phyloP scores from a whole-genome alignment of 1,284 basidiomycete genomes.

The Takashimella tepidaria region DNA sequence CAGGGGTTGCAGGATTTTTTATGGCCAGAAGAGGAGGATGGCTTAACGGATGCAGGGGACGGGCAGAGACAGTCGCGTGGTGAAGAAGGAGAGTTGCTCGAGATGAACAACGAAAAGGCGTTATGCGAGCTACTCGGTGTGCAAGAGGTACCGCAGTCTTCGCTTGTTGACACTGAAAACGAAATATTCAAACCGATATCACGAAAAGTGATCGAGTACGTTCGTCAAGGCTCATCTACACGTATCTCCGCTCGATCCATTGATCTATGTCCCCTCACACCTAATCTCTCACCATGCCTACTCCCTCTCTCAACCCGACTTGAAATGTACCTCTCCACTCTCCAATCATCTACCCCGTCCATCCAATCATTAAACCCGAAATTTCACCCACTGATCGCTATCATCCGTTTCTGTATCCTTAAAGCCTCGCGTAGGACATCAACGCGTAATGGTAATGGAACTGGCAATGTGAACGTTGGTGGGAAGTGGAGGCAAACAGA shows the following conservation, averaged over 20 bases:
- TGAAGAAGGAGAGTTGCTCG: neutral
- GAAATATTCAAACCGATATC: constrained; percentile 31
- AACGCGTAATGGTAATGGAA: neutral
- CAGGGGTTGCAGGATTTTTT: constrained; percentile 30
- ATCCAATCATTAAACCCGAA: constrained; percentile 45
- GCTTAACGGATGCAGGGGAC: constrained; percentile 39
- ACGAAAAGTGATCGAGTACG: constrained; percentile 60
- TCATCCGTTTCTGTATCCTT: constrained; percentile 43
- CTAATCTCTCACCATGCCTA: constrained; percentile 42
- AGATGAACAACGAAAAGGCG: constrained; percentile 13
- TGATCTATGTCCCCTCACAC: constrained; percentile 27
- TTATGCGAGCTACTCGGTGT: constrained; percentile 17
- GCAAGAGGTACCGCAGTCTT: constrained; percentile 12
- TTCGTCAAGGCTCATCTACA: constrained; percentile 65
- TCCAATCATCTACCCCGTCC: constrained; percentile 56
- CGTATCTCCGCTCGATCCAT: constrained; percentile 52
- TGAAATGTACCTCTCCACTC: constrained; percentile 55
- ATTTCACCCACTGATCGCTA: constrained; percentile 34
- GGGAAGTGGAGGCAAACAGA: constrained; percentile 67
- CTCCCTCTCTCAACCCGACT: constrained; percentile 56
- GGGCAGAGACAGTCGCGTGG: constrained; percentile 14
- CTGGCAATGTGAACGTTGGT: constrained; percentile 28
- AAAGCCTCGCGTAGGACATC: constrained; percentile 44
- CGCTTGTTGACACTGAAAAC: constrained; percentile 38
- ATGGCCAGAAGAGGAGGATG: constrained; percentile 37